Percentiles rank a stretch among this genome's conserved stretches.
Conservation (phyloP, 495 filamentous ascomycete genomes). For the Physcia stellaris region DNA sequence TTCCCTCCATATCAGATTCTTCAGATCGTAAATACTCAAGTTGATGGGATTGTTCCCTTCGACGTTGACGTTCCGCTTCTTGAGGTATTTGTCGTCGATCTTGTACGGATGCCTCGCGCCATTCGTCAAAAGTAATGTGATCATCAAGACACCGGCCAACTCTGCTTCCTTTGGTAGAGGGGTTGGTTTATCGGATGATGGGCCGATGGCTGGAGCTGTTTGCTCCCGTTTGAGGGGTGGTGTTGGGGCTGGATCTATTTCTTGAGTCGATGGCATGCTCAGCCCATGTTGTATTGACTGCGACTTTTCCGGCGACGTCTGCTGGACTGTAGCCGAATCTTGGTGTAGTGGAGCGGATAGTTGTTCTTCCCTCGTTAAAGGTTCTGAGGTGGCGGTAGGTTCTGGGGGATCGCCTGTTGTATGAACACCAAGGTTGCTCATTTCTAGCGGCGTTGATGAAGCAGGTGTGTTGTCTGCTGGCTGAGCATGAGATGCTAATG, state of each 20-base stretch:
- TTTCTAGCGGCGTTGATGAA: constrained; percentile 4
- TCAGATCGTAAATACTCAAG: constrained; percentile 81
- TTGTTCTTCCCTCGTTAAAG: neutral
- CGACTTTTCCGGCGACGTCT: too few species aligned
- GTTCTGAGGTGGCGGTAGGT: neutral
- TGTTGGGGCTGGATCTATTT: neutral
- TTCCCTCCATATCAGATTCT: constrained; percentile 81
- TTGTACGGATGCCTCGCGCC: constrained; percentile 77
- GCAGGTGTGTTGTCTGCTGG: neutral
- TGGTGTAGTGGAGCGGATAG: neutral
- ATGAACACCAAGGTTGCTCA: neutral
- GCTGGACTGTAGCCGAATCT: too few species aligned
- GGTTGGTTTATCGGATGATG: constrained; percentile 15
- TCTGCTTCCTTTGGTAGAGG: constrained; percentile 26
- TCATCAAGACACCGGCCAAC: constrained; percentile 31
- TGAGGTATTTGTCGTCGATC: constrained; percentile 73
- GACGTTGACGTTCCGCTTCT: constrained; percentile 60
- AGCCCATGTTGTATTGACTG: neutral
- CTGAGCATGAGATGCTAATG: neutral
- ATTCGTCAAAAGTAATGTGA: constrained; percentile 62
- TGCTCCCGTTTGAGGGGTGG: constrained; percentile 13
- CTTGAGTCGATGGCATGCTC: neutral
- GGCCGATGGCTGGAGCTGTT: constrained; percentile 16
- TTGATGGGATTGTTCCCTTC: constrained; percentile 70
- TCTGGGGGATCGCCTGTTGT: neutral